Evolutionary conservation across 1,139 yeast genomes (phyloP).

Genomic region (Taphrina sp.): DNA sequence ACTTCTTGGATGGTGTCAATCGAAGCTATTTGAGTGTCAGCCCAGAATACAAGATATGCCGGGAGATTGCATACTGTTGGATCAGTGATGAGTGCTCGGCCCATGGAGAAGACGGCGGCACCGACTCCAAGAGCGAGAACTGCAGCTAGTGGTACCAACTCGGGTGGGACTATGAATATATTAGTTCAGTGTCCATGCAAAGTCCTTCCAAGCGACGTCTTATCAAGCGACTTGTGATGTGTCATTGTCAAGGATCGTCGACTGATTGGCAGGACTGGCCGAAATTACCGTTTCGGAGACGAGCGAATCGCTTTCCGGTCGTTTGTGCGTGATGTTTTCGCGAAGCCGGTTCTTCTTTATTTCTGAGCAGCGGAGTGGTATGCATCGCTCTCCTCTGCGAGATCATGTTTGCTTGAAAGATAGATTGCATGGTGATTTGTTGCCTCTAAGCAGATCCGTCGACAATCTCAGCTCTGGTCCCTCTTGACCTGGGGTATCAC

Average conservation of each 20-base stretch:
- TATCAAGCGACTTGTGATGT: background rate
- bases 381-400: conserved; percentile 13
- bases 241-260: background rate
- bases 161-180: conserved; percentile 16
- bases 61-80: conserved; percentile 12
- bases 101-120: conserved; percentile 31
- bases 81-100: conserved; percentile 29
- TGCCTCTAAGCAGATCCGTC: too few relatives aligned
- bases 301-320: conserved; percentile 30
- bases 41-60: too few relatives aligned
- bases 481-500: too few relatives aligned
- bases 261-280: background rate
- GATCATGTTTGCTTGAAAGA: conserved; percentile 3
- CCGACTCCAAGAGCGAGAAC: conserved; percentile 32
- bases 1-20: conserved; percentile 28
- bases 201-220: too few relatives aligned
- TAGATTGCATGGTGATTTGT: conserved; percentile 20
- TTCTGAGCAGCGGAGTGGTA: conserved; percentile 7
- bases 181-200: background rate
- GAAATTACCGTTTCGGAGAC: conserved; percentile 23
- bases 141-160: conserved; percentile 28
- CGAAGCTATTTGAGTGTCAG: conserved; percentile 17
- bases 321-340: conserved; percentile 32
- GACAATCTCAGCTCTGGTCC: too few relatives aligned
- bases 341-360: conserved; percentile 17